phyloP scores from a whole-genome alignment of 2,329 filamentous ascomycete species.

The Colletotrichum tofieldiae region DNA sequence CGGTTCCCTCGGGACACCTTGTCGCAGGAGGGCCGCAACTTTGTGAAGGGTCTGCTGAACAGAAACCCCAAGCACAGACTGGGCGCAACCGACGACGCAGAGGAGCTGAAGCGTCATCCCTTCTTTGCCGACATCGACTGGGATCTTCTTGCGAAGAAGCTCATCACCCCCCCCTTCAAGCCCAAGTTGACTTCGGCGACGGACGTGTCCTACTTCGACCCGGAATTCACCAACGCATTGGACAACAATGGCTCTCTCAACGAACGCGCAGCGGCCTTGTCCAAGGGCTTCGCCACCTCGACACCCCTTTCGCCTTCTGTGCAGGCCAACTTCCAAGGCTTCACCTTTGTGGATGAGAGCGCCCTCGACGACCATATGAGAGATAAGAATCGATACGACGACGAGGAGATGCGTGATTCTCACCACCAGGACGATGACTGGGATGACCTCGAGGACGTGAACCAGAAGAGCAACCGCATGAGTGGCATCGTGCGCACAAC shows the following conservation, averaged over 20 bases:
- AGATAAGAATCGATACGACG: conserved; percentile 62
- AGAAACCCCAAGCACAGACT: conserved; percentile 96
- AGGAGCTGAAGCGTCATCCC: conserved; percentile 92
- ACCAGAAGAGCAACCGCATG: conserved; percentile 72
- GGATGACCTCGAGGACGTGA: conserved; percentile 72
- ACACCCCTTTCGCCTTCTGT: conserved; percentile 95
- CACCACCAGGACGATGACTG: conserved; percentile 66
- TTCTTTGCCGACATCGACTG: conserved; percentile 98
- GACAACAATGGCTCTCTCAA: conserved; percentile 91
- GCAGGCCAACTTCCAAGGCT: conserved; percentile 98
- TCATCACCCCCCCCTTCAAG: conserved; percentile 97
- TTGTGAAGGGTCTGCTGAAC: conserved; percentile 97
- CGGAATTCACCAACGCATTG: conserved; percentile 96
- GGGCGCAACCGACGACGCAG: conserved; percentile 90
- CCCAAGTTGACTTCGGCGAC: conserved; percentile 96
- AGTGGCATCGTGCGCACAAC: conserved; percentile 74
- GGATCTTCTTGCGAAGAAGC: conserved; percentile 88
- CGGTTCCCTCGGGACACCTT: conserved; percentile 95
- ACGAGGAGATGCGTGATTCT: conserved; percentile 75
- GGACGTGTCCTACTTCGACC: conserved; percentile 98
- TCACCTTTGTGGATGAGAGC: conserved; percentile 99
- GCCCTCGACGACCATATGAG: conserved; percentile 90
- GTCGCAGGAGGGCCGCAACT: conserved; percentile 95
- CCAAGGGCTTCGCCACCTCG: conserved; percentile 87
- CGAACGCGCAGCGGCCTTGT: conserved; percentile 88